These are phyloP conservation scores for Drosera spatulata DNA, from an alignment of 179 eudicot genomes.

Conservation along the genomic window DNA sequence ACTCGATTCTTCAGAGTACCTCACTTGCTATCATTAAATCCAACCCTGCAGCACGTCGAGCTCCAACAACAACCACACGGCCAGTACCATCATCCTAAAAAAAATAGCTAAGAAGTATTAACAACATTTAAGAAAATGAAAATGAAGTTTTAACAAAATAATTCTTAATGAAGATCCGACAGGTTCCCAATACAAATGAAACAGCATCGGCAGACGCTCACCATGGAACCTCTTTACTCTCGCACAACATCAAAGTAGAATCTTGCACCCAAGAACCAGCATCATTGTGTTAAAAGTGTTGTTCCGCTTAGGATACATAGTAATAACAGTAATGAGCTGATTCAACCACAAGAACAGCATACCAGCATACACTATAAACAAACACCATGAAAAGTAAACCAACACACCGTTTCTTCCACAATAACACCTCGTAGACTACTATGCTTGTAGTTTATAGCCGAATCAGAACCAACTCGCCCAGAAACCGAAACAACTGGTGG, in stretches of 20 bases:
- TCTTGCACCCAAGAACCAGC: constrained; percentile 99
- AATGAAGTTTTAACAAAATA: not conserved
- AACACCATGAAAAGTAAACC: not conserved
- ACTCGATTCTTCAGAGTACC: constrained; percentile 86
- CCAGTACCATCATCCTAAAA: constrained; percentile 90
- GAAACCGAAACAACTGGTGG: constrained; percentile 76
- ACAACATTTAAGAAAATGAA: not conserved
- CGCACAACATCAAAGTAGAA: constrained; percentile 85
- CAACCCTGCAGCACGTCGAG: constrained; percentile 79
- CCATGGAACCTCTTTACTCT: constrained; percentile 94
- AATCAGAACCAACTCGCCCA: constrained; percentile 92
- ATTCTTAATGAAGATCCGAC: not conserved
- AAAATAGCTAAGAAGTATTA: constrained; percentile 1
- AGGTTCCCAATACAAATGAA: not conserved
- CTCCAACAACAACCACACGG: constrained; percentile 74
- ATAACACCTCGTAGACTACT: constrained; percentile 91
- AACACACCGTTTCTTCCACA: constrained; percentile 78
- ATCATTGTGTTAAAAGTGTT: constrained; percentile 91
- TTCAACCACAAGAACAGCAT: not conserved
- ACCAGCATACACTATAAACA: no score
- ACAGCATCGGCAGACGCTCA: constrained; percentile 21
- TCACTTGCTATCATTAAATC: constrained; percentile 90
- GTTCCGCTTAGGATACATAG: constrained; percentile 62
- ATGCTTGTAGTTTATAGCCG: constrained; percentile 73
- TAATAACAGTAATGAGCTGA: not conserved